phyloP scores from a whole-genome alignment of 768 basidiomycete genomes.

The Collybia sordida region DNA sequence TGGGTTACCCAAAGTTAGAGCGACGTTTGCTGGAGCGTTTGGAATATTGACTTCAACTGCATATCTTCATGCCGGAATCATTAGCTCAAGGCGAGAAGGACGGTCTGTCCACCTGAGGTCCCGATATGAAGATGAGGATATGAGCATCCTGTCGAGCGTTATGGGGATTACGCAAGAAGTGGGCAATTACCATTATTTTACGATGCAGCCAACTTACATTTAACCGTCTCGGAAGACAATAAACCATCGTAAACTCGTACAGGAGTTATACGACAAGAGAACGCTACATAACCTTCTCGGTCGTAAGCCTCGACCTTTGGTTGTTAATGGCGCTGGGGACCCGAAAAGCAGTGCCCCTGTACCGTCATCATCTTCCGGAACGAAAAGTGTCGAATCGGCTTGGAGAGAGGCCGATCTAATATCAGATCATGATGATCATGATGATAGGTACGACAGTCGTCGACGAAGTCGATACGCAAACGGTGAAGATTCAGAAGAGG shows the following conservation, averaged over 20 bases:
- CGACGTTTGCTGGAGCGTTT: slow-evolving; percentile 81
- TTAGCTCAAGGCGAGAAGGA: slow-evolving; percentile 55
- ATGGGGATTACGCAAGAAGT: slow-evolving; percentile 87
- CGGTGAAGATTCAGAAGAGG: slow-evolving; percentile 47
- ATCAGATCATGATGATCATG: slow-evolving; percentile 18
- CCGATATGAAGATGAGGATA: slow-evolving; percentile 52
- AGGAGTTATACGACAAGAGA: slow-evolving; percentile 64
- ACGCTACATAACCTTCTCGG: slow-evolving; percentile 61
- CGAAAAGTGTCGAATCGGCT: slow-evolving; percentile 30
- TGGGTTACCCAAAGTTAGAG: slow-evolving; percentile 77
- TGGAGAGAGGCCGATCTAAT: slow-evolving; percentile 40
- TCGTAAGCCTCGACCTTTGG: slow-evolving; percentile 26
- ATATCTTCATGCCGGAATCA: slow-evolving; percentile 61
- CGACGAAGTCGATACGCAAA: slow-evolving; percentile 12
- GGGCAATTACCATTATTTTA: slow-evolving; percentile 16
- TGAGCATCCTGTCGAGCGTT: slow-evolving; percentile 79
- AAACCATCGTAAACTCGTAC: slow-evolving; percentile 67
- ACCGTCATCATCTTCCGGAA: slow-evolving; percentile 9
- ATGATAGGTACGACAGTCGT: slow-evolving; percentile 3
- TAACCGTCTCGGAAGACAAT: slow-evolving; percentile 50
- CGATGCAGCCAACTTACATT: slow-evolving; percentile 1
- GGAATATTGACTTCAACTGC: slow-evolving; percentile 76
- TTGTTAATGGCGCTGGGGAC: slow-evolving; percentile 9
- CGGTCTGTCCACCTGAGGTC: slow-evolving; percentile 42
- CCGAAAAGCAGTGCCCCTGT: slow-evolving; percentile 14